Percentiles rank a stretch among this genome's conserved stretches.
Conservation (phyloP, 305 asterid genomes). For the Andrographis paniculata region DNA sequence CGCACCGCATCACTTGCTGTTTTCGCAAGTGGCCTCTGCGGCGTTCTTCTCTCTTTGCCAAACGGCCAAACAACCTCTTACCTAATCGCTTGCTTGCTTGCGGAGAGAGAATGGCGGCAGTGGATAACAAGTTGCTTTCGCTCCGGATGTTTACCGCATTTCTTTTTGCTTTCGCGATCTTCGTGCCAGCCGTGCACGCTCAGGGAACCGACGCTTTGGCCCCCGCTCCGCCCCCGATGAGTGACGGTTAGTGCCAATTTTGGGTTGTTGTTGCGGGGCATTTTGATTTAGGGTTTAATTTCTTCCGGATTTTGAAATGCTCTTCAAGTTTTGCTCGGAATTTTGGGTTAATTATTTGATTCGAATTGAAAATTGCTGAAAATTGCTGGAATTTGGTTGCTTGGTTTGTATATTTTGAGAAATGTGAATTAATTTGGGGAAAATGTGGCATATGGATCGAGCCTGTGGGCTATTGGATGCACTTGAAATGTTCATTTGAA, state of each 20-base stretch:
- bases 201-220: conserved; percentile 33
- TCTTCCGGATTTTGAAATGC: background rate
- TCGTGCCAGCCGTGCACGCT: conserved; percentile 37
- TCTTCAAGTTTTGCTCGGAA: background rate
- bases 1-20: conserved; percentile 15
- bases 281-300: background rate
- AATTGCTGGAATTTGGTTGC: too few relatives aligned
- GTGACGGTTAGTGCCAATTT: conserved; percentile 34
- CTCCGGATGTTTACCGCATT: conserved; percentile 31
- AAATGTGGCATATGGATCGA: background rate
- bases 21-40: background rate
- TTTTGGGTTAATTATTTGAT: background rate
- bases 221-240: conserved; percentile 50
- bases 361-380: too few relatives aligned
- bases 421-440: too few relatives aligned
- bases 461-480: background rate
- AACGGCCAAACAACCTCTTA: background rate
- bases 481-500: background rate
- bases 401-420: too few relatives aligned
- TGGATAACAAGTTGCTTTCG: conserved; percentile 19
- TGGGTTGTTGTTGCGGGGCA: too few relatives aligned
- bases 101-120: conserved; percentile 21
- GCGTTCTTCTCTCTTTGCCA: conserved; percentile 18
- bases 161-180: conserved; percentile 32
- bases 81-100: too few relatives aligned